phyloP scores from a whole-genome alignment of 352 stramenopile species.

The Phytopythium vexans region DNA sequence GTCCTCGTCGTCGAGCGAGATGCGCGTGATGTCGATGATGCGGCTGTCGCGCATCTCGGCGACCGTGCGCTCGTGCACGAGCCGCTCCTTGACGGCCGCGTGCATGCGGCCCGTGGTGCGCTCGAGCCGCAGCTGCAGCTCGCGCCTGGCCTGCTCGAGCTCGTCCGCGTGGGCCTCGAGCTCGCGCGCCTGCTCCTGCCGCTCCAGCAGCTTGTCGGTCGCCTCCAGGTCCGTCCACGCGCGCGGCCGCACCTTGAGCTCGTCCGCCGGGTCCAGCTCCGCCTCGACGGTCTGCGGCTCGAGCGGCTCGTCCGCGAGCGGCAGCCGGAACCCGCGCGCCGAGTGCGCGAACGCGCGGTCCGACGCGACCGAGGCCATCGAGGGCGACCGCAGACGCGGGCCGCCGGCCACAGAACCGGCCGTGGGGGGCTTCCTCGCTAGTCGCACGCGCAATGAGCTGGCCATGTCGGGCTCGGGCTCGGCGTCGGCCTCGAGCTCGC shows the following conservation, averaged over 20 bases:
- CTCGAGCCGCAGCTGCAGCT: constrained; percentile 49
- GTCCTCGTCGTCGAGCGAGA: constrained; percentile 53
- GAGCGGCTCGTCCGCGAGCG: too few relatives aligned
- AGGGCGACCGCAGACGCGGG: too few relatives aligned
- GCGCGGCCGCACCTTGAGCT: constrained; percentile 38
- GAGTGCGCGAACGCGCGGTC: constrained; percentile 12
- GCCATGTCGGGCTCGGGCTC: constrained; percentile 24
- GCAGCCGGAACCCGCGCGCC: too few relatives aligned
- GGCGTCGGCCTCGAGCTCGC: constrained; percentile 1
- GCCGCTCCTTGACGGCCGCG: constrained; percentile 36
- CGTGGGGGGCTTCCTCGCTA: too few relatives aligned
- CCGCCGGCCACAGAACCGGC: too few relatives aligned
- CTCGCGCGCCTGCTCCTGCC: constrained; percentile 71
- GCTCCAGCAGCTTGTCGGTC: constrained; percentile 45
- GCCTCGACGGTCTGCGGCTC: constrained; percentile 3
- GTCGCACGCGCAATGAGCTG: constrained; percentile 8
- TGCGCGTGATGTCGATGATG: constrained; percentile 66
- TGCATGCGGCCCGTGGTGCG: constrained; percentile 16
- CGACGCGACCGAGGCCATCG: constrained; percentile 14
- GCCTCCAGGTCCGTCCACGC: constrained; percentile 64
- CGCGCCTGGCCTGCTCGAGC: constrained; percentile 50
- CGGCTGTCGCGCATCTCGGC: constrained; percentile 46
- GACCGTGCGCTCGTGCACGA: constrained; percentile 30
- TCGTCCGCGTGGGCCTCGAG: constrained; percentile 66
- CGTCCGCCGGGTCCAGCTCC: constrained; percentile 26